Evolutionary conservation across 768 basidiomycete species (phyloP).

Genomic region (Lentinula lateritia): DNA sequence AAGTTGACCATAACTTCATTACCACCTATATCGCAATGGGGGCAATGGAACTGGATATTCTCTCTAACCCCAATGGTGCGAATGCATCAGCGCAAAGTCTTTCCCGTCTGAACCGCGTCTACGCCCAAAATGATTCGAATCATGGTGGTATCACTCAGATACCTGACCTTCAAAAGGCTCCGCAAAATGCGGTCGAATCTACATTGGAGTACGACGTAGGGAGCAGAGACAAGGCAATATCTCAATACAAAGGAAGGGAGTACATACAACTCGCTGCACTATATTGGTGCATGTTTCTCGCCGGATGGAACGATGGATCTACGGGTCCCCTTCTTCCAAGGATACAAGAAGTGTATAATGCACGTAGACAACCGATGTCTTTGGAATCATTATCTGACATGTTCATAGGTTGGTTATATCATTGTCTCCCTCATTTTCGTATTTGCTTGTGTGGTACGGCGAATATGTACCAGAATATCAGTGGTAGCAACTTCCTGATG

Average conservation of each 20-base stretch:
- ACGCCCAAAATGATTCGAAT: no score
- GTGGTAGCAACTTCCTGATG: not conserved
- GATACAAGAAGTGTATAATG: slow-evolving; percentile 41
- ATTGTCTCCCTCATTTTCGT: slow-evolving; percentile 60
- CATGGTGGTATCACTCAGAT: not conserved
- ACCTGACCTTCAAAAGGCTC: not conserved
- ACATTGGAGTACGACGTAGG: not conserved
- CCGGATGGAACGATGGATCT: slow-evolving; percentile 77
- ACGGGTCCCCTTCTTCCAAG: slow-evolving; percentile 71
- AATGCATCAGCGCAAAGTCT: not conserved
- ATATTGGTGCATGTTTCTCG: slow-evolving; percentile 53
- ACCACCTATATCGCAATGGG: not conserved
- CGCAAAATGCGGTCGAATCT: no score
- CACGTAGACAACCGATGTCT: not conserved
- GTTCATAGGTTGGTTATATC: slow-evolving; percentile 37
- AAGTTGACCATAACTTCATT: not conserved
- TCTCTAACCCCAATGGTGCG: not conserved
- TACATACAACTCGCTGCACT: slow-evolving; percentile 47
- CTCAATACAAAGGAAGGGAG: not conserved
- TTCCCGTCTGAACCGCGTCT: not conserved
- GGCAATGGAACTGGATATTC: not conserved
- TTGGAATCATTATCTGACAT: not conserved
- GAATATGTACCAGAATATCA: slow-evolving; percentile 16
- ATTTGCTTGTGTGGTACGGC: slow-evolving; percentile 29
- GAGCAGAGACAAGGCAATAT: not conserved